A percentile compares a stretch with the other conserved stretches of the same genome.
phyloP scores from a whole-genome alignment of 2,329 filamentous ascomycete genomes.

The Westerdykella aurantiaca region DNA sequence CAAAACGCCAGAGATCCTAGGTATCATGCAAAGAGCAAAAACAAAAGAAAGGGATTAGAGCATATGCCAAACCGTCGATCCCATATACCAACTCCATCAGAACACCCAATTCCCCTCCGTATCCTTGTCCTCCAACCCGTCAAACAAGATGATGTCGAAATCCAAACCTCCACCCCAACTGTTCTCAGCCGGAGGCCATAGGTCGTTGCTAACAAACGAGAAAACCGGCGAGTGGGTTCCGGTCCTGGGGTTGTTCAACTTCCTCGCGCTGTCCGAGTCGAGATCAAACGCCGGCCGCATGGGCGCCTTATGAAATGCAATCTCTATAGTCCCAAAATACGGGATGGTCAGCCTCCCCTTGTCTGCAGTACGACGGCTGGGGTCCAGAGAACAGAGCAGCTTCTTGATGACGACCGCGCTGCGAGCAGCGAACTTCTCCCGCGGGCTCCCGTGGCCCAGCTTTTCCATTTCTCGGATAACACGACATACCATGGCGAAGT shows the following conservation, averaged over 20 bases:
- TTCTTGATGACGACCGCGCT: constrained; percentile 32
- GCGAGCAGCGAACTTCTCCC: constrained; percentile 31
- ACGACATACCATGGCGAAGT: constrained; percentile 34
- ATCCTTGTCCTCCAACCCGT: constrained; percentile 31
- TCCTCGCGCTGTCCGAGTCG: constrained; percentile 24
- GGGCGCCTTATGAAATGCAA: constrained; percentile 25
- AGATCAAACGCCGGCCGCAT: constrained; percentile 25
- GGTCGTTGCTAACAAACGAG: constrained; percentile 29
- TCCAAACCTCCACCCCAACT: constrained; percentile 15
- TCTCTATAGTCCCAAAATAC: constrained; percentile 31
- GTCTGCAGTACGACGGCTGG: constrained; percentile 16
- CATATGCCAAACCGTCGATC: background rate
- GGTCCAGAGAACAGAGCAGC: constrained; percentile 28
- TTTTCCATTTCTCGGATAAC: constrained; percentile 35
- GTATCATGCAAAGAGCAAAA: background rate
- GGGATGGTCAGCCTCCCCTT: constrained; percentile 25
- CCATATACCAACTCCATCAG: constrained; percentile 6
- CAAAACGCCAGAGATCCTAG: background rate
- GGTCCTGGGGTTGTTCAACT: constrained; percentile 19
- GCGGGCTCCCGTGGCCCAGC: constrained; percentile 22
- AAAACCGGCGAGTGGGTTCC: constrained; percentile 27
- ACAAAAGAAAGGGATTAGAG: background rate
- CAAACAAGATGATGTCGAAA: constrained; percentile 33
- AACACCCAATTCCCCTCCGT: constrained; percentile 34
- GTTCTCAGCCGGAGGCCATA: constrained; percentile 23